Percentiles rank a stretch among this genome's conserved stretches.
These are phyloP conservation scores for Phytophthora ohioensis DNA, from an alignment of 352 stramenopile species.

Conservation along the genomic window DNA sequence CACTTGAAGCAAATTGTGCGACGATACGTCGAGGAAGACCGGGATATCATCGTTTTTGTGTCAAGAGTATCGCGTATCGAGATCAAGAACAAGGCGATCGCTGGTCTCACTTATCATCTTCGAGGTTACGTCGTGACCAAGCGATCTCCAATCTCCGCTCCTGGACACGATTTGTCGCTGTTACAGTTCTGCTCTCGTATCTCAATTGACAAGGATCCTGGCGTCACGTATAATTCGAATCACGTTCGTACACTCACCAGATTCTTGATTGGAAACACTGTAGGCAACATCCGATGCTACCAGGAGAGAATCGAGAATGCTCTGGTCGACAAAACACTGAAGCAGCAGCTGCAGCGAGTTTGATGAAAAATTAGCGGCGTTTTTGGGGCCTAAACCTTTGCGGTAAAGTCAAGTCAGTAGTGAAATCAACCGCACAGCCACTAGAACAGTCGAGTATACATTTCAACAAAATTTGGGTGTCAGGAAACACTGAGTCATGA, in stretches of 20 bases:
- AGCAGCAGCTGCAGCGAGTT: conserved; percentile 1
- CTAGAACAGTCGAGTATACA: too few relatives aligned
- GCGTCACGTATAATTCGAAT: conserved; percentile 23
- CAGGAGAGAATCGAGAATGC: conserved; percentile 59
- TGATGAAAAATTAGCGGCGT: background rate
- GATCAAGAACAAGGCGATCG: conserved; percentile 31
- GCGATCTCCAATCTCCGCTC: conserved; percentile 30
- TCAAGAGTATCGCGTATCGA: conserved; percentile 18
- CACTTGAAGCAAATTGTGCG: conserved; percentile 33
- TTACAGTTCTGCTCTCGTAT: conserved; percentile 60
- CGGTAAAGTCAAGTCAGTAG: too few relatives aligned
- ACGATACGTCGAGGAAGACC: conserved; percentile 27
- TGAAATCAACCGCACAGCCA: too few relatives aligned
- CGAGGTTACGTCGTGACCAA: conserved; percentile 50
- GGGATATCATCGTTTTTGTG: conserved; percentile 25
- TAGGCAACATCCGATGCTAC: conserved; percentile 46
- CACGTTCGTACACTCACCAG: conserved; percentile 47
- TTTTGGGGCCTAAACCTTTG: too few relatives aligned
- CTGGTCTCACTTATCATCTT: conserved; percentile 28
- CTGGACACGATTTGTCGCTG: conserved; percentile 41
- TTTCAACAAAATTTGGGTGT: background rate
- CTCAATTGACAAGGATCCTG: conserved; percentile 52
- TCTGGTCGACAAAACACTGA: conserved; percentile 31
- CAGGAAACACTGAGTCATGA: background rate
- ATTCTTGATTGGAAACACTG: conserved; percentile 50